These are phyloP conservation scores for Zymoseptoria passerinii DNA, from an alignment of 2,329 filamentous ascomycete species.

Conservation along the genomic window DNA sequence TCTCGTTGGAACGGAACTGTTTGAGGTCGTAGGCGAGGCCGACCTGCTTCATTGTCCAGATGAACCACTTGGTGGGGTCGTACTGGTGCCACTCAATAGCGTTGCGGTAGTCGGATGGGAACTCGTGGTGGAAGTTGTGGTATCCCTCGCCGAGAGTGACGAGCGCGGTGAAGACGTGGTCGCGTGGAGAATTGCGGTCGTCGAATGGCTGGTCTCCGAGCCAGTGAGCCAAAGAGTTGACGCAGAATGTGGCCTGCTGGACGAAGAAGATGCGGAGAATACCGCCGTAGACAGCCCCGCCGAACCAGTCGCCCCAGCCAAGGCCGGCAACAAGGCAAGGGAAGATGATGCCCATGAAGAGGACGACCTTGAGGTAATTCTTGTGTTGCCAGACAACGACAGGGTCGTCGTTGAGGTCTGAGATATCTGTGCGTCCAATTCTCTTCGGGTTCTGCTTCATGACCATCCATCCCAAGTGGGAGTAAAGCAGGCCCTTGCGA, in stretches of 20 bases:
- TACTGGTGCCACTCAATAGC: conserved; percentile 88
- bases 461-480: conserved; percentile 82
- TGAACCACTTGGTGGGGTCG: conserved; percentile 84
- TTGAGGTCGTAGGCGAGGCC: conserved; percentile 81
- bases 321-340: conserved; percentile 68
- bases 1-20: conserved; percentile 85
- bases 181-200: conserved; percentile 82
- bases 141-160: conserved; percentile 83
- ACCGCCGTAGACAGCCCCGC: conserved; percentile 76
- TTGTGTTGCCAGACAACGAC: conserved; percentile 83
- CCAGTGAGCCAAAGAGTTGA: conserved; percentile 87
- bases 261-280: conserved; percentile 84
- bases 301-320: conserved; percentile 71
- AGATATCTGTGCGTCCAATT: conserved; percentile 79
- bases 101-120: conserved; percentile 87
- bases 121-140: conserved; percentile 95
- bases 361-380: conserved; percentile 72
- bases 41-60: conserved; percentile 75
- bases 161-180: conserved; percentile 77
- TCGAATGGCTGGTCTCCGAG: conserved; percentile 88
- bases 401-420: conserved; percentile 76
- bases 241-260: conserved; percentile 86
- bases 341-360: conserved; percentile 68
- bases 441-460: conserved; percentile 85
- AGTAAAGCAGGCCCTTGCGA: conserved; percentile 78